Evolutionary conservation across 768 basidiomycete genomes (phyloP).

Genomic region (Calocybe cyanea): DNA sequence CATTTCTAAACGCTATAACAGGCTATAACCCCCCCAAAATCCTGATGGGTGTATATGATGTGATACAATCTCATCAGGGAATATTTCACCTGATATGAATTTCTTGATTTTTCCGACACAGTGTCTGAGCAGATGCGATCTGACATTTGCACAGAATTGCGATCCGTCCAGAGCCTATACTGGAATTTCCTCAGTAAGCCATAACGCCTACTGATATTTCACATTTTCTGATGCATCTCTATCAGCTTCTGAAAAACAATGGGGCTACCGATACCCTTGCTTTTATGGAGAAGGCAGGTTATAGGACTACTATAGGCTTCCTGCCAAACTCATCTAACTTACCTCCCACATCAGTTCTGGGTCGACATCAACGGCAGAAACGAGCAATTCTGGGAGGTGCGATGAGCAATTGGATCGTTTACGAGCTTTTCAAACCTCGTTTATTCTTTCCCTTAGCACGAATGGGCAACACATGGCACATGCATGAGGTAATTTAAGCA

Average conservation of each 20-base stretch:
- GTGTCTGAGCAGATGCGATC: conserved; percentile 45
- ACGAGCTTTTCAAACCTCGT: neutral
- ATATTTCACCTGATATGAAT: too few relatives aligned
- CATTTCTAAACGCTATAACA: too few relatives aligned
- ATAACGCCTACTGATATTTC: neutral
- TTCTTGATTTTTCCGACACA: too few relatives aligned
- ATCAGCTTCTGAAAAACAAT: conserved; percentile 52
- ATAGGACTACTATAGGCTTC: neutral
- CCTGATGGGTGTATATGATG: too few relatives aligned
- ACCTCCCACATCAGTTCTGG: conserved; percentile 45
- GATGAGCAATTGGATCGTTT: neutral
- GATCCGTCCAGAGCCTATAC: conserved; percentile 36
- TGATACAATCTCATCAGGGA: too few relatives aligned
- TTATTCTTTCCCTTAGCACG: conserved; percentile 45
- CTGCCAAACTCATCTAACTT: neutral
- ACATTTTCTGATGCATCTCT: conserved; percentile 20
- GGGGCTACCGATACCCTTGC: conserved; percentile 55
- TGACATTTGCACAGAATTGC: conserved; percentile 30
- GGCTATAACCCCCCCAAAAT: too few relatives aligned
- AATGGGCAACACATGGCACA: conserved; percentile 69
- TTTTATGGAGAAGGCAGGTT: conserved; percentile 48
- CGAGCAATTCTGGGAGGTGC: conserved; percentile 68
- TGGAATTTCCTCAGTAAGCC: conserved; percentile 25
- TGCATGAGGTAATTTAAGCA: conserved; percentile 36
- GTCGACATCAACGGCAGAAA: conserved; percentile 55